Base-by-base conservation (phyloP, 2,329 filamentous ascomycete species). In the Graphiopsis chlorocephala region DNA sequence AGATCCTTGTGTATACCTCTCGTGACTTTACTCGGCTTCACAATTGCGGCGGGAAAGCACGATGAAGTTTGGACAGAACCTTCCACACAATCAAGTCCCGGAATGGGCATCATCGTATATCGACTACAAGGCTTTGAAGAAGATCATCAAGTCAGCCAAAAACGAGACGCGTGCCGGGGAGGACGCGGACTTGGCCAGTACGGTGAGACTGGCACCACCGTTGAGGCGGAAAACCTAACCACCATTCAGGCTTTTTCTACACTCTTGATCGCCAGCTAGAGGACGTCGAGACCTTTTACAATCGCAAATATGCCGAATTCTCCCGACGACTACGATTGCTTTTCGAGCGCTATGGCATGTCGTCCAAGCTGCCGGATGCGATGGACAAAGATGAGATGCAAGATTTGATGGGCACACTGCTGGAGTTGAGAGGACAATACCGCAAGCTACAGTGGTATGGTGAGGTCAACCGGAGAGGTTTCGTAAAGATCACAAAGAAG, bases 401-500 rank as follows among this genome's bases (percentile, higher is more conserved):
- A 77, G 95, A 99, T 78, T 83, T 98, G 55, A 90, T 96, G 82
- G 92, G 90, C 38, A 93, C 93, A 38, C 82, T 99, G 59, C 85
- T 98, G 33, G 95, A 99, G 78, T 83, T 98, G 66, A 87, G 95
- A 64, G 90, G 89, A 61, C 91, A 96, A 75, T 80, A 98, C 70
- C 86, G 95, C 66, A 98, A 98, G 73, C 82, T 99, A 61, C 91
- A 96, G 77, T 98, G 93, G 93, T 99, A 98, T 76, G 94, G 93
- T 58, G 94, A 98, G 79, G 94, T 98, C 73, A 99, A 99, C 77
- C 87, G 93, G 61, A 86, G 92, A 68, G 95, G 95, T 1, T 99
- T 99, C 74, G 87, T 96, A 77, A 99, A 99, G 81, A 99, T 99
- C 77, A 97, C 95, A 60, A 99, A 99, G 82, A 99, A 99, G 79